Evolutionary conservation across 129 eudicot species (phyloP).

Genomic region (Pseudognaphalium luteoalbum): DNA sequence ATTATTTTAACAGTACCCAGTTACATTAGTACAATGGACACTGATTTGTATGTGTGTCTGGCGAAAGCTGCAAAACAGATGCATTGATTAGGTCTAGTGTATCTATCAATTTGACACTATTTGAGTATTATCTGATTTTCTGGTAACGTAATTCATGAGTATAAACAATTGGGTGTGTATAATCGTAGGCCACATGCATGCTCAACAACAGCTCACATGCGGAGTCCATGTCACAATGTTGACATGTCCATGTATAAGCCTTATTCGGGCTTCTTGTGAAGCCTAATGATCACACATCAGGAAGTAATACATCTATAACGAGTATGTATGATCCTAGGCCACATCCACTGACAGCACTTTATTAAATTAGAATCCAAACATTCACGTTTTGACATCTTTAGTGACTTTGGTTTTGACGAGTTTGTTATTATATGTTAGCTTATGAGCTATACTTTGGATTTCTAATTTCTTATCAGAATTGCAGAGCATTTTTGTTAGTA

Average conservation of each 20-base stretch:
- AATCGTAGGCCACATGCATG: not conserved
- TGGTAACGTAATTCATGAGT: not conserved
- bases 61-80: not conserved
- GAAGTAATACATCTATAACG: not conserved
- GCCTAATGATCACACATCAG: constrained; percentile 9
- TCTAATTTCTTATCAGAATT: constrained; percentile 10
- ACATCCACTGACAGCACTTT: not conserved
- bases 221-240: not conserved
- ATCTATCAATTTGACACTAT: not conserved
- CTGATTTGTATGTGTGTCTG: constrained; percentile 3
- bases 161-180: not conserved
- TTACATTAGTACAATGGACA: constrained; percentile 1
- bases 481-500: constrained; percentile 7
- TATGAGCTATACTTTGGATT: not conserved
- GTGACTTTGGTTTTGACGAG: constrained; percentile 4
- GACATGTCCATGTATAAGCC: not conserved
- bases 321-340: not conserved
- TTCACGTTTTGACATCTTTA: not conserved
- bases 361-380: constrained; percentile 5
- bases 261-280: not conserved
- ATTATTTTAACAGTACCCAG: not conserved
- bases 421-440: constrained; percentile 1
- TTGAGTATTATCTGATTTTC: not conserved
- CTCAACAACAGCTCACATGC: not conserved
- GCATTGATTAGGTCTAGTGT: not conserved